Base-by-base conservation (phyloP, 352 stramenopile genomes). In the Globisporangium mamillatum region DNA sequence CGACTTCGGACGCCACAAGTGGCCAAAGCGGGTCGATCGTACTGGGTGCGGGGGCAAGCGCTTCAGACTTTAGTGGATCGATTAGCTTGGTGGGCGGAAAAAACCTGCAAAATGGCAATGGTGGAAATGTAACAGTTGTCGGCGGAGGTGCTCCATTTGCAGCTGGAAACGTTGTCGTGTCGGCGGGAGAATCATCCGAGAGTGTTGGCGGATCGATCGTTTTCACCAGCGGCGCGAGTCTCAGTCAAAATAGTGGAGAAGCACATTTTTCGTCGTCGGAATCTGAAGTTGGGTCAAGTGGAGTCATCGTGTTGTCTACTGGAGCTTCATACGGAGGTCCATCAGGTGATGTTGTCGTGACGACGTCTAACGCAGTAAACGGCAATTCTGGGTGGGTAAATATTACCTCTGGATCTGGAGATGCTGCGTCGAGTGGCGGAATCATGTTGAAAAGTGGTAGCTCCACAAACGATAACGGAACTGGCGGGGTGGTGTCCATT, bases 1-100 rank as follows among this genome's bases (percentile, higher is more conserved):
- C 12, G 25, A 77, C 67, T 50, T 73, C 63, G 29, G 54, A 66
- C 32, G 67, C 70, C 14, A 9, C 58, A 22, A 67, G 63, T 55
- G 75, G 72, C 3, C 70, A 41, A 57, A 74, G 72, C 41, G 75
- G 75, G 16, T 67, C 72, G 12, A 72, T 81, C 36, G 27, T 53
- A 10, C 41, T 78, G 1, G 62, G 24, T 16, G 48, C 62, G 5
- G 75, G 75, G 2, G 22, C 56, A 0, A 76, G 75, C 32, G 67
- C 44, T 4, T 65, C 54, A 20, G 38, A 60, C 57, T 7, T 50
- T 5, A 66, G 69, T 12, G 69, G 66, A 14, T 69, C 60, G 5
- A 65, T 80, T n/a, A 9, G n/a, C 0, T 14, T 68, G 3, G 36
- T 50, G 22, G 64, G 72, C 16, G 77, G 77, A 25, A 59, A 57